Conservation (phyloP, 352 stramenopile genomes). For the Lagenidium sp. region DNA sequence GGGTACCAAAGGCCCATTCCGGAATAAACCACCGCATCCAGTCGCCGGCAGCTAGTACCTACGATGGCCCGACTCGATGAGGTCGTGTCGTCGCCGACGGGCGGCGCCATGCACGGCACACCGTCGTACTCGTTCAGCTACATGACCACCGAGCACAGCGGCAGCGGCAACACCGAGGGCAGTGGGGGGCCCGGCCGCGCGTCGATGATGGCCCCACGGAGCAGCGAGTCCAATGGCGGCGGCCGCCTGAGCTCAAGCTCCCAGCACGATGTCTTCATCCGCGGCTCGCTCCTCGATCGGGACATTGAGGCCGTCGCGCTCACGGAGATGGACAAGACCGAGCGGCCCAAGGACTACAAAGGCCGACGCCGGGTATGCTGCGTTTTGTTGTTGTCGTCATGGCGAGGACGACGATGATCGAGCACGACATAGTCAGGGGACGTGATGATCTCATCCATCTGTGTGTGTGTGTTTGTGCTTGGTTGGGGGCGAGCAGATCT, state of each 20-base stretch:
- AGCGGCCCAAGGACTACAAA: conserved; percentile 25
- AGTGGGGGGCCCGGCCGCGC: conserved; percentile 1
- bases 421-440: no score
- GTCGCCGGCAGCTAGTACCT: no score
- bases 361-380: conserved; percentile 34
- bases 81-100: no score
- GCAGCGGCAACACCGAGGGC: no score
- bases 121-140: conserved; percentile 2
- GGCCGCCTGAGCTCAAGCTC: not conserved
- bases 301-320: conserved; percentile 24
- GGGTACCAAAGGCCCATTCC: no score
- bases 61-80: no score
- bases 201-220: conserved; percentile 1
- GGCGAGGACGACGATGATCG: no score
- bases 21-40: no score
- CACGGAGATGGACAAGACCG: conserved; percentile 7
- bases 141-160: no score
- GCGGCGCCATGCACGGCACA: no score
- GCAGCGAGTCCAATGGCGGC: not conserved
- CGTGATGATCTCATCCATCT: conserved; percentile 1
- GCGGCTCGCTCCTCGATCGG: conserved; percentile 35
- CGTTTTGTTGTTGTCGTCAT: no score
- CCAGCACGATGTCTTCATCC: conserved; percentile 18
- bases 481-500: conserved; percentile 19
- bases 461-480: conserved; percentile 15